A percentile compares a stretch with the other conserved stretches of the same genome.
Conservation (phyloP, 495 filamentous ascomycete species). For the Jackrogersella minutella region DNA sequence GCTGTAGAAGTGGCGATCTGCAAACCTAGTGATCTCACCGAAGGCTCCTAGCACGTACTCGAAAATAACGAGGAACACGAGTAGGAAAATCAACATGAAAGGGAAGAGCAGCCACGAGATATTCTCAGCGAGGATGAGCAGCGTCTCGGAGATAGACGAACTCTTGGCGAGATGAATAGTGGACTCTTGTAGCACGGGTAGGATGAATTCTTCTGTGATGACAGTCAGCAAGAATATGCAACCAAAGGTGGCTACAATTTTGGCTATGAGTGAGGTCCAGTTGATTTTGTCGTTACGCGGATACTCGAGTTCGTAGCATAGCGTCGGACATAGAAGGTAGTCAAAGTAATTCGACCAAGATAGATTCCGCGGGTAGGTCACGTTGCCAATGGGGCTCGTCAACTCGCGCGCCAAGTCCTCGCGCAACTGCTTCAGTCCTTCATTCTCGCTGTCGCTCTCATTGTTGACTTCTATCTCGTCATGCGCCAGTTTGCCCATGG, state of each 20-base stretch:
- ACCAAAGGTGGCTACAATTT: constrained; percentile 90
- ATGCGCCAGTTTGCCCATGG: constrained; percentile 51
- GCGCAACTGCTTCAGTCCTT: constrained; percentile 70
- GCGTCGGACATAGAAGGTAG: constrained; percentile 89
- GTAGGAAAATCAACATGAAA: constrained; percentile 94
- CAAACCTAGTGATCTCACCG: constrained; percentile 93
- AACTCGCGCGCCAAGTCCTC: constrained; percentile 90
- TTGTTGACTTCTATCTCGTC: constrained; percentile 32
- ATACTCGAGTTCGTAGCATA: constrained; percentile 98
- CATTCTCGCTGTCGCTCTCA: constrained; percentile 49
- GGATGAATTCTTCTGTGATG: constrained; percentile 93
- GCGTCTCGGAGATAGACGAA: constrained; percentile 67
- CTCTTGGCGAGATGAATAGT: constrained; percentile 67
- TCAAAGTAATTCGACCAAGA: constrained; percentile 83
- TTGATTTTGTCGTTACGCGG: constrained; percentile 76
- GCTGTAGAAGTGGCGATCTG: constrained; percentile 93
- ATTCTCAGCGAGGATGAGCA: constrained; percentile 86
- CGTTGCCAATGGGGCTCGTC: constrained; percentile 84
- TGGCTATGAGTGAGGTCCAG: constrained; percentile 85
- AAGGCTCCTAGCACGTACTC: constrained; percentile 96
- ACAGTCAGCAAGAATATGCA: constrained; percentile 95
- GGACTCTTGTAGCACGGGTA: constrained; percentile 86
- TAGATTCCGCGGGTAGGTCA: constrained; percentile 91
- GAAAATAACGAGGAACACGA: constrained; percentile 97
- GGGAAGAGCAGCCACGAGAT: constrained; percentile 94